Base-by-base conservation (phyloP, 2,329 filamentous ascomycete genomes). In the Knufia fluminis region DNA sequence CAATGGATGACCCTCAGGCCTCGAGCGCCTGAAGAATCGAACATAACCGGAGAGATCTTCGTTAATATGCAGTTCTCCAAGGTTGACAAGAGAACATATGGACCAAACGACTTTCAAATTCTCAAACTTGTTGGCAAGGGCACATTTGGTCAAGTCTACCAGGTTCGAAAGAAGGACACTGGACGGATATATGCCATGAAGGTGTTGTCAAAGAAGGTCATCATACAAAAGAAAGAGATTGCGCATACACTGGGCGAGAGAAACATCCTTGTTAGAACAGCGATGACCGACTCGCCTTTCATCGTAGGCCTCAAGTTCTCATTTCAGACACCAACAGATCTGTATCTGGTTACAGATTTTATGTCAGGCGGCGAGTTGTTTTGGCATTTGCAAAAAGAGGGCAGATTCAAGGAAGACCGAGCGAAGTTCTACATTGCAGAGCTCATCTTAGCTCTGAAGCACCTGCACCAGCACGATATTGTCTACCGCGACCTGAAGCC, bases 351-450 rank as follows among this genome's bases (percentile, higher is more conserved):
- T 12, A 97, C 92, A 3, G 92, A 97, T 65, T 98, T 96, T 72
- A 97, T 98, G 92, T 98, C 92, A 14, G 92, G 92, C 33, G 92
- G 92, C 51, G 92, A 98, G 68, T 75, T 98, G 1, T 98, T 98
- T 69, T 98, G 92, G 91, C 92, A 98, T 72, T 71, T 98, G 51
- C 92, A 98, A 65, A 94, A 94, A 64, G 92, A 97, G 65, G 91
- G 91, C 45, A 85, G 91, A 24, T 98, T 98, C 67, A 85, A 92
- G 57, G 92, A 97, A 71, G 85, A 83, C 60, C 82, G 92, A 20
- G 92, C 92, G 57, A 97, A 97, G 69, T 98, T 98, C 66, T 98
- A 98, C 71, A 97, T 97, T 65, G 92, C 92, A 14, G 92, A 98
- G 68, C 79, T 98, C 54, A 97, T 98, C 57, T 75, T 97, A 45